Evolutionary conservation across 163 green algal species (phyloP).

Genomic region (Scenedesmus sp.): DNA sequence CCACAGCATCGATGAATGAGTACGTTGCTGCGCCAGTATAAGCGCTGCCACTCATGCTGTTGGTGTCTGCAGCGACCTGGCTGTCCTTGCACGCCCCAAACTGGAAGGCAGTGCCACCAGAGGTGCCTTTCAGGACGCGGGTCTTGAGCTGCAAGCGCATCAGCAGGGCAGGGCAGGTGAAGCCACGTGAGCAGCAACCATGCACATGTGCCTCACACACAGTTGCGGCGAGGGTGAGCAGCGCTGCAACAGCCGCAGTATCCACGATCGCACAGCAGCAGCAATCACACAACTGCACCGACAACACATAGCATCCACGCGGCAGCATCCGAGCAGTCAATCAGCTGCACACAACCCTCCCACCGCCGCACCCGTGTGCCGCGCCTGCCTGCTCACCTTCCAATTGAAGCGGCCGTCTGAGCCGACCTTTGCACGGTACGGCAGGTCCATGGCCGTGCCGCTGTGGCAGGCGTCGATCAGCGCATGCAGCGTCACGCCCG

Average conservation of each 20-base stretch:
- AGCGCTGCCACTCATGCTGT: conserved; percentile 49
- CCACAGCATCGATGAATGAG: conserved; percentile 67
- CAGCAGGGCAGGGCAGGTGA: not conserved
- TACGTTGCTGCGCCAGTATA: conserved; percentile 66
- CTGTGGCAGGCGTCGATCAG: conserved; percentile 95
- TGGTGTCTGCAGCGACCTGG: conserved; percentile 64
- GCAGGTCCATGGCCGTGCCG: conserved; percentile 86
- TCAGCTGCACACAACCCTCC: not conserved
- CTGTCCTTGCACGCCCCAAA: conserved; percentile 60
- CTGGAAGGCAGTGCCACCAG: conserved; percentile 58
- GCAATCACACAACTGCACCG: not conserved
- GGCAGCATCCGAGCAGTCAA: not conserved
- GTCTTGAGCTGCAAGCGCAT: conserved; percentile 21
- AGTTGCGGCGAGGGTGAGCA: no score
- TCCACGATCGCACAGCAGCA: not conserved
- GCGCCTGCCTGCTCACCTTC: conserved; percentile 45
- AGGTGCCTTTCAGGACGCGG: conserved; percentile 62
- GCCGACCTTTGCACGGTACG: conserved; percentile 68
- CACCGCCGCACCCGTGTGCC: no score
- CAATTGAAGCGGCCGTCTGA: conserved; percentile 54
- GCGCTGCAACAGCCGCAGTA: not conserved
- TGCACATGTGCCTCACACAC: not conserved
- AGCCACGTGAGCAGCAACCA: not conserved
- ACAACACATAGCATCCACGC: not conserved
- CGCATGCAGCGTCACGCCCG: conserved; percentile 86